Evolutionary conservation across 495 filamentous ascomycete genomes (phyloP).

Genomic region (Neurospora tetrasperma): DNA sequence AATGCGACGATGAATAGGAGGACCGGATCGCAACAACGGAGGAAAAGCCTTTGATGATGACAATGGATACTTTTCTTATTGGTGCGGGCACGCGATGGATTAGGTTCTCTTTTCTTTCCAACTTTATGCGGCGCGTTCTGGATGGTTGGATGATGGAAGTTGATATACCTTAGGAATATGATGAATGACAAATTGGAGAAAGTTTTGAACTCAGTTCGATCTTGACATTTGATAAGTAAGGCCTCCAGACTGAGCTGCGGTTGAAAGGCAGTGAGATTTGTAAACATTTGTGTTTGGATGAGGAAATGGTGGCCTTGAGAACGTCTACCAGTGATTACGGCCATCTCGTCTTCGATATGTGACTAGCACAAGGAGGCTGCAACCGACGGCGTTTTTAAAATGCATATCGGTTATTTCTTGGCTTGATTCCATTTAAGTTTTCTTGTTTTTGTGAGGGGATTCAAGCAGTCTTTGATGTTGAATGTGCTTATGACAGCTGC

Average conservation of each 20-base stretch:
- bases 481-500: too few species aligned
- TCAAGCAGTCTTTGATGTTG: not conserved
- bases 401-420: not conserved
- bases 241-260: not conserved
- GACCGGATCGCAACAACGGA: not conserved
- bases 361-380: not conserved
- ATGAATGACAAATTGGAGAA: not conserved
- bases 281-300: not conserved
- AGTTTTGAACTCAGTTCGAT: not conserved
- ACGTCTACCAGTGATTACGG: not conserved
- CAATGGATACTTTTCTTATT: not conserved
- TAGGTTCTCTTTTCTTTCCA: not conserved
- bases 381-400: not conserved
- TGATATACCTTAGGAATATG: not conserved
- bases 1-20: not conserved
- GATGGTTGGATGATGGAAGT: not conserved
- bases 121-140: not conserved
- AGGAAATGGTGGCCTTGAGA: too few species aligned
- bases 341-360: not conserved
- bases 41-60: not conserved
- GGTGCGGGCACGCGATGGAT: not conserved
- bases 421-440: not conserved
- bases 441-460: not conserved
- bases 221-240: not conserved
- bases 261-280: not conserved